Percentiles rank a stretch among this genome's conserved stretches.
phyloP scores from a whole-genome alignment of 2,329 filamentous ascomycete genomes.

The Sphaerulina vaccinii region DNA sequence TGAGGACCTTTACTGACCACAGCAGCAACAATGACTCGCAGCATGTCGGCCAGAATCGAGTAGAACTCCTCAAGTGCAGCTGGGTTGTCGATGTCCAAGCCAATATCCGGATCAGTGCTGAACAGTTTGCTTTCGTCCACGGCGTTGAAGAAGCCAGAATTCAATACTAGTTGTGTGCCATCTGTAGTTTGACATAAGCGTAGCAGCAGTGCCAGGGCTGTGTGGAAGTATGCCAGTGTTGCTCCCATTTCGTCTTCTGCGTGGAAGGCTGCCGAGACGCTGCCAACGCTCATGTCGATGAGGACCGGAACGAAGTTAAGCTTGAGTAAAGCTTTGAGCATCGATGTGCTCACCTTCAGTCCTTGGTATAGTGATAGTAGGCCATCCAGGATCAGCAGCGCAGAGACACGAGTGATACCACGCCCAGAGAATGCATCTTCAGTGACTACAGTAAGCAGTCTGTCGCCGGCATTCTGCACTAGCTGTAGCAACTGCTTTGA shows the following conservation, averaged over 20 bases:
- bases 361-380: slow-evolving; percentile 68
- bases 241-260: slow-evolving; percentile 51
- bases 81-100: slow-evolving; percentile 69
- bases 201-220: slow-evolving; percentile 77
- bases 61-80: slow-evolving; percentile 79
- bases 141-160: slow-evolving; percentile 80
- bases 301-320: slow-evolving; percentile 90
- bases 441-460: slow-evolving; percentile 80
- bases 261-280: slow-evolving; percentile 66
- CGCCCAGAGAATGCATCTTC: slow-evolving; percentile 90
- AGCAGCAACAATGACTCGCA: slow-evolving; percentile 78
- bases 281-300: slow-evolving; percentile 79
- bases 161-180: slow-evolving; percentile 85
- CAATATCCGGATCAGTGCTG: slow-evolving; percentile 85
- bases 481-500: slow-evolving; percentile 55
- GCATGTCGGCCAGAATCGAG: slow-evolving; percentile 72
- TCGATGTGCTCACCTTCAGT: slow-evolving; percentile 67
- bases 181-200: slow-evolving; percentile 77
- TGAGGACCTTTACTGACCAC: slow-evolving; percentile 75
- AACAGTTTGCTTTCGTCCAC: slow-evolving; percentile 84
- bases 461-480: slow-evolving; percentile 75
- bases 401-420: slow-evolving; percentile 76
- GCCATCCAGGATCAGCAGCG: slow-evolving; percentile 77
- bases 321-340: slow-evolving; percentile 76
- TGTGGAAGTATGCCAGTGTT: slow-evolving; percentile 63